Conservation (phyloP, 129 eudicot genomes). For the Chrysanthemum makinoi region DNA sequence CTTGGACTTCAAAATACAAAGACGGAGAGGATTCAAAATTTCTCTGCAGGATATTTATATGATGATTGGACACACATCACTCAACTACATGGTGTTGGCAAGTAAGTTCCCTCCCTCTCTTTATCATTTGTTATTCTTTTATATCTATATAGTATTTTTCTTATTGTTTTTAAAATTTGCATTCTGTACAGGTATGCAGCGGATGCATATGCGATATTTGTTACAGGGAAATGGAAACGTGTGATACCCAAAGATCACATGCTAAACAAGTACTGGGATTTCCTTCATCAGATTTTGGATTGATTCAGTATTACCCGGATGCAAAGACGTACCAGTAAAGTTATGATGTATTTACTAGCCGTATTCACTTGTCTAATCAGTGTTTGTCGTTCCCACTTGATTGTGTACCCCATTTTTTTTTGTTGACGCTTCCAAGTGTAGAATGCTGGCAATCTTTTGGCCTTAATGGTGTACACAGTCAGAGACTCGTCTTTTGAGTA, state of each 20-base stretch:
- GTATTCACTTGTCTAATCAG: too few species aligned
- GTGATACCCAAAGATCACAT: constrained; percentile 71
- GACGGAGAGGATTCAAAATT: constrained; percentile 39
- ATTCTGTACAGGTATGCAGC: constrained; percentile 69
- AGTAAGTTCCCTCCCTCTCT: constrained; percentile 37
- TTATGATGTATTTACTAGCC: too few species aligned
- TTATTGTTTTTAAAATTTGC: too few species aligned
- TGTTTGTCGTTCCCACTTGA: too few species aligned
- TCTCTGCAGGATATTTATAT: constrained; percentile 50
- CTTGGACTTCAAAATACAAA: constrained; percentile 56
- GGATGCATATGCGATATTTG: constrained; percentile 92
- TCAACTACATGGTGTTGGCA: constrained; percentile 68
- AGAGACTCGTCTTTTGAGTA: too few species aligned
- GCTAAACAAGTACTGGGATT: constrained; percentile 78
- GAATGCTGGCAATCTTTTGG: too few species aligned
- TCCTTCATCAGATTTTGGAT: constrained; percentile 30
- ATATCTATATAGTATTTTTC: too few species aligned
- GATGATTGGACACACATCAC: constrained; percentile 75
- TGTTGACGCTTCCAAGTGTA: too few species aligned
- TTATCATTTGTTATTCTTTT: too few species aligned
- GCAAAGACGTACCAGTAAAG: not conserved
- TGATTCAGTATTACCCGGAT: not conserved
- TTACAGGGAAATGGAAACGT: constrained; percentile 71
- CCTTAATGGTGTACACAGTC: too few species aligned
- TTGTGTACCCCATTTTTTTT: too few species aligned